These are phyloP conservation scores for Alternaria metachromatica DNA, from an alignment of 2,329 filamentous ascomycete species.

Conservation along the genomic window DNA sequence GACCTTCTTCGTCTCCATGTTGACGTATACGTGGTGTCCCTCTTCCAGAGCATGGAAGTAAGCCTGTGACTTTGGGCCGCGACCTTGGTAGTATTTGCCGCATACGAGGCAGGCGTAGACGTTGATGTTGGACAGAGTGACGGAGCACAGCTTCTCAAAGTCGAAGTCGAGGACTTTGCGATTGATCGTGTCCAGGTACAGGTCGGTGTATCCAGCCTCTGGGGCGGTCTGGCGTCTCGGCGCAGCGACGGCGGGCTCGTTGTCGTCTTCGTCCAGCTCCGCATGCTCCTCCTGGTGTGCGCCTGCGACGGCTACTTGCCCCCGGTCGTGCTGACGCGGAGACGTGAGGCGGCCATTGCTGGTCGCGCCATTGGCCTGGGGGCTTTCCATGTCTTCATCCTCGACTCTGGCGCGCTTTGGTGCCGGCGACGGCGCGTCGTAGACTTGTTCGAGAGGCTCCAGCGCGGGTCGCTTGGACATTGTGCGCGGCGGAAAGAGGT, in stretches of 20 bases:
- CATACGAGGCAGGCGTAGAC: slow-evolving; percentile 97
- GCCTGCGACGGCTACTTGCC: slow-evolving; percentile 43
- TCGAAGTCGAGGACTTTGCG: slow-evolving; percentile 94
- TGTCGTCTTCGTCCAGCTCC: slow-evolving; percentile 47
- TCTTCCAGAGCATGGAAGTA: slow-evolving; percentile 97
- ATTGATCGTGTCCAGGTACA: slow-evolving; percentile 97
- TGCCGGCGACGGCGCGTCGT: slow-evolving; percentile 53
- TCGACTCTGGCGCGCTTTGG: slow-evolving; percentile 57
- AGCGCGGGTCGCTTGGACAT: slow-evolving; percentile 59
- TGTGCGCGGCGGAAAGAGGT: slow-evolving; percentile 2
- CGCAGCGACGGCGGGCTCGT: slow-evolving; percentile 51
- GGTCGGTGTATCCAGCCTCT: slow-evolving; percentile 86
- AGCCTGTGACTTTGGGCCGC: slow-evolving; percentile 91
- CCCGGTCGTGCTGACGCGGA: slow-evolving; percentile 32
- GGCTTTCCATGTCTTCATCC: slow-evolving; percentile 48
- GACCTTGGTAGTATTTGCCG: slow-evolving; percentile 96
- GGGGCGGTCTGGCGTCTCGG: slow-evolving; percentile 76
- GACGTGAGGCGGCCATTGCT: slow-evolving; percentile 42
- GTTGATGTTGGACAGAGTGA: slow-evolving; percentile 97
- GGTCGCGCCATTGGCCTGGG: slow-evolving; percentile 27
- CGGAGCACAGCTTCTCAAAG: slow-evolving; percentile 97
- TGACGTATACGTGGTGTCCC: slow-evolving; percentile 97
- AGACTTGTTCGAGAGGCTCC: slow-evolving; percentile 52
- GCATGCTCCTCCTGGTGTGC: slow-evolving; percentile 47
- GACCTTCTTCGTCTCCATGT: slow-evolving; percentile 90